These are phyloP conservation scores for Lantana camara DNA, from an alignment of 257 asterid genomes.

Conservation along the genomic window DNA sequence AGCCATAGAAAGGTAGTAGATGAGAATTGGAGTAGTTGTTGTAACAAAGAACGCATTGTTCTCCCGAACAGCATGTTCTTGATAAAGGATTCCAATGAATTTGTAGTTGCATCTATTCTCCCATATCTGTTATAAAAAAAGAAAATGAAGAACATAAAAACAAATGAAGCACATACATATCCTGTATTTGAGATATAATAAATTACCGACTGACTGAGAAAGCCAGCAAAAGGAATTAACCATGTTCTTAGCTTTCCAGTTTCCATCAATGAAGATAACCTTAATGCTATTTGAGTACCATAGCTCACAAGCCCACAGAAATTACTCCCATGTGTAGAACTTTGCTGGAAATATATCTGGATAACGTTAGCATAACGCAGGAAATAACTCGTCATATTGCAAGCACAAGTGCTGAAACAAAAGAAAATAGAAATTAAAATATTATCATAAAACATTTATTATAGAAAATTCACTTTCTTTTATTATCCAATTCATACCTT, in stretches of 20 bases:
- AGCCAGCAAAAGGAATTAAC: conserved; percentile 89
- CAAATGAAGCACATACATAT: too few species aligned
- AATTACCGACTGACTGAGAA: conserved; percentile 89
- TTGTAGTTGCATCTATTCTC: conserved; percentile 59
- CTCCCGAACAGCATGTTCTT: conserved; percentile 76
- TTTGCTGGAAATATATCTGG: conserved; percentile 77
- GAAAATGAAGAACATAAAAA: conserved; percentile 1
- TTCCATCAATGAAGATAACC: conserved; percentile 75
- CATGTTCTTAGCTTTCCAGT: conserved; percentile 80
- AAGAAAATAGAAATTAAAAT: conserved; percentile 6
- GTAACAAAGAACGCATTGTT: conserved; percentile 87
- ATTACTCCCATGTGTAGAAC: conserved; percentile 80
- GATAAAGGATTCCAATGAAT: conserved; percentile 72
- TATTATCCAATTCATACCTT: not conserved
- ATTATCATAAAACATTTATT: too few species aligned
- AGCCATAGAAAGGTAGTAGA: conserved; percentile 87
- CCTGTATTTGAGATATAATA: not conserved
- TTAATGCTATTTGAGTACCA: conserved; percentile 98
- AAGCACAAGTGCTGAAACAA: conserved; percentile 77
- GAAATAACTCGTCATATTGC: conserved; percentile 77
- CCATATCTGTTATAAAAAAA: conserved; percentile 76
- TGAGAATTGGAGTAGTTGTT: conserved; percentile 87
- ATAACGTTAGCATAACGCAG: conserved; percentile 54
- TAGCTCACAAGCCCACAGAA: conserved; percentile 97
- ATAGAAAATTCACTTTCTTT: too few species aligned